Conservation (phyloP, 495 filamentous ascomycete genomes). For the Lasiosphaeriaceae sp. region DNA sequence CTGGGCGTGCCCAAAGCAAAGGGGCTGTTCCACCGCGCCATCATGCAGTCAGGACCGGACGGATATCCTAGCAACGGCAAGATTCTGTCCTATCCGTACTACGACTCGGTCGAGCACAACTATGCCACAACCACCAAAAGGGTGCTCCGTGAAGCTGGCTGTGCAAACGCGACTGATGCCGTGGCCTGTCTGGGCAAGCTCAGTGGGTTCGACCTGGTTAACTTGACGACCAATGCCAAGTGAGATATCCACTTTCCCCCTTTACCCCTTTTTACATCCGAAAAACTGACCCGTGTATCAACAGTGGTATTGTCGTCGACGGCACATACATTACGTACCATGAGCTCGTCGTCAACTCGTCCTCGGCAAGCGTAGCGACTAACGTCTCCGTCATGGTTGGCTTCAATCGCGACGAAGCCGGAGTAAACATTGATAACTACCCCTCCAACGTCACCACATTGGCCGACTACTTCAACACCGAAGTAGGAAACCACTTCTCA, state of each 20-base stretch:
- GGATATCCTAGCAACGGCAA: constrained; percentile 26
- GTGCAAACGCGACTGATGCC: constrained; percentile 22
- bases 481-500: constrained; percentile 14
- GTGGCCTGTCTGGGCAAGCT: constrained; percentile 34
- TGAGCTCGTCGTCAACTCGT: constrained; percentile 25
- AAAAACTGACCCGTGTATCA: neutral
- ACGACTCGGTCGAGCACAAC: constrained; percentile 31
- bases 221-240: constrained; percentile 29
- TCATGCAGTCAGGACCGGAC: constrained; percentile 37
- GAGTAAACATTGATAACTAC: constrained; percentile 28
- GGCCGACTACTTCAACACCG: constrained; percentile 15
- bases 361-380: constrained; percentile 12
- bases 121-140: constrained; percentile 25
- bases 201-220: constrained; percentile 31
- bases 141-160: constrained; percentile 30
- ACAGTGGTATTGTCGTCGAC: constrained; percentile 30
- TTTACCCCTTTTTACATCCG: neutral
- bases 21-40: constrained; percentile 40
- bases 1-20: constrained; percentile 36
- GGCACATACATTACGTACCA: constrained; percentile 29
- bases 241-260: constrained; percentile 7
- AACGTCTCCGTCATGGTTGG: constrained; percentile 31
- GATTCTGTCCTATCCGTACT: constrained; percentile 20
- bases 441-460: constrained; percentile 14
- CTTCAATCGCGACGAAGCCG: constrained; percentile 41